Evolutionary conservation across 1,284 basidiomycete species (phyloP).

Genomic region (Heterobasidion occidentale): DNA sequence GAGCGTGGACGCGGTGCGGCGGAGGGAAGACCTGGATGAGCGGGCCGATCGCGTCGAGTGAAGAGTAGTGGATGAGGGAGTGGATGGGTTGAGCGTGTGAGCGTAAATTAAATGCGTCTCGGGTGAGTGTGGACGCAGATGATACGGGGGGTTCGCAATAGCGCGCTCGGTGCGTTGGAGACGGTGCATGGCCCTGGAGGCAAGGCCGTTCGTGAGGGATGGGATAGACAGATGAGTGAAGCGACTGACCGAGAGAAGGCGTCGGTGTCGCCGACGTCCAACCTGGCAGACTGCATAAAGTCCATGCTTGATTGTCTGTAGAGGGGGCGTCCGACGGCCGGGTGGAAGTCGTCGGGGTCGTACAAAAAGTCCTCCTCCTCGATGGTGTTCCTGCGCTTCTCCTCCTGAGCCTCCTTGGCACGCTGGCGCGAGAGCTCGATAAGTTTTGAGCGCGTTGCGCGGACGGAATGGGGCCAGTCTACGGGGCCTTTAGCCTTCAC

Average conservation of each 20-base stretch:
- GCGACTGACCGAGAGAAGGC: slow-evolving; percentile 52
- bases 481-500: slow-evolving; percentile 58
- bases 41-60: slow-evolving; percentile 33
- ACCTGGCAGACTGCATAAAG: slow-evolving; percentile 47
- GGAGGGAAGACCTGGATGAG: slow-evolving; percentile 18
- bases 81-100: slow-evolving; percentile 39
- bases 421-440: slow-evolving; percentile 61
- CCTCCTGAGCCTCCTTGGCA: slow-evolving; percentile 42
- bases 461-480: slow-evolving; percentile 75
- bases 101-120: slow-evolving; percentile 30
- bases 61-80: slow-evolving; percentile 60
- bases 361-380: slow-evolving; percentile 21
- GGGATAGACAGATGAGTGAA: slow-evolving; percentile 6
- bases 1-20: slow-evolving; percentile 26
- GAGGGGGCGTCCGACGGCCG: slow-evolving; percentile 43
- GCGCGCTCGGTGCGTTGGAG: slow-evolving; percentile 58
- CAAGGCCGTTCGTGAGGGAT: slow-evolving; percentile 1
- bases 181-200: slow-evolving; percentile 52
- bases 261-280: slow-evolving; percentile 43
- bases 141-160: slow-evolving; percentile 41
- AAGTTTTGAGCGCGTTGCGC: slow-evolving; percentile 71
- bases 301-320: slow-evolving; percentile 82
- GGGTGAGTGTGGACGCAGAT: slow-evolving; percentile 46
- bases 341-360: slow-evolving; percentile 17
- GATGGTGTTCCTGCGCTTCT: slow-evolving; percentile 27